Evolutionary conservation across 177 flowering plant species (phyloP).

Genomic region (Vitis hybrid): DNA sequence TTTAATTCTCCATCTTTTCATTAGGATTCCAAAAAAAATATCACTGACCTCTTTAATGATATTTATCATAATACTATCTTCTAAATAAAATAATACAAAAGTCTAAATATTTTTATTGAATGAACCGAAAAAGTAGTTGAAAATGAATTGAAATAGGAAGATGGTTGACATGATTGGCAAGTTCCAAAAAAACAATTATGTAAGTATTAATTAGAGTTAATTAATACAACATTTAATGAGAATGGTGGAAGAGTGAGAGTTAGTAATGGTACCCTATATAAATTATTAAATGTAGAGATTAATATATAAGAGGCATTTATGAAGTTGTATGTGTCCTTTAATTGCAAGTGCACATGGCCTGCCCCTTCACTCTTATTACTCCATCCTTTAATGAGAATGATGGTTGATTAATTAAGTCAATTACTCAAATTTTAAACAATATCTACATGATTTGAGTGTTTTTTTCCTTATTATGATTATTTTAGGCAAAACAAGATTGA

Average conservation of each 20-base stretch:
- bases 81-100: no score
- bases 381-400: no score
- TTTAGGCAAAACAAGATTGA: background rate
- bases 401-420: background rate
- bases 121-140: no score
- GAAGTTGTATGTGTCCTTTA: background rate
- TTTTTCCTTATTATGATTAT: background rate
- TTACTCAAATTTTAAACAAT: background rate
- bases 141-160: no score
- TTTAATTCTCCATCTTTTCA: background rate
- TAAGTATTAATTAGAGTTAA: background rate
- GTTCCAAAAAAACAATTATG: background rate
- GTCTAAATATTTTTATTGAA: no score
- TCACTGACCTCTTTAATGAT: background rate
- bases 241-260: background rate
- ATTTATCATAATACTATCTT: background rate
- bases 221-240: background rate
- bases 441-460: no score
- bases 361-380: background rate
- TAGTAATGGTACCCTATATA: no score
- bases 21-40: no score
- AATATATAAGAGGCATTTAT: background rate
- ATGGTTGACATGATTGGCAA: no score
- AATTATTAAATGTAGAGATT: background rate
- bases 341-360: background rate